phyloP scores from a whole-genome alignment of 2,329 filamentous ascomycete species.

The Epichloe scottii region DNA sequence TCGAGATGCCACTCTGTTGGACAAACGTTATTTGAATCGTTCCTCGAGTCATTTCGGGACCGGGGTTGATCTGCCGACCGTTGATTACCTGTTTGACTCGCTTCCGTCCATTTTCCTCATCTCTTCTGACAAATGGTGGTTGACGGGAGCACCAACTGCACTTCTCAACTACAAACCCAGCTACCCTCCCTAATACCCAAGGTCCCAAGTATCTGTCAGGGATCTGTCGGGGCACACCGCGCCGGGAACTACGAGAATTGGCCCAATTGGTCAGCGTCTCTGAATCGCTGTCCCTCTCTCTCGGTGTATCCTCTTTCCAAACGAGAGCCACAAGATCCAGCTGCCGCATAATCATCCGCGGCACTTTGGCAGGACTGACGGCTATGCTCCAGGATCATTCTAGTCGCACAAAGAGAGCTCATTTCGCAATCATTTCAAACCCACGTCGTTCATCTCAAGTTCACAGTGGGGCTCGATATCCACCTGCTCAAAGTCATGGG shows the following conservation, averaged over 20 bases:
- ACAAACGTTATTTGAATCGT: not conserved
- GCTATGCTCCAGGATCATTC: not conserved
- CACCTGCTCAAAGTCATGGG: not conserved
- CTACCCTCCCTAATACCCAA: not conserved
- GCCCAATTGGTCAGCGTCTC: not conserved
- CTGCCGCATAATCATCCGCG: not conserved
- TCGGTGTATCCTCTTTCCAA: not conserved
- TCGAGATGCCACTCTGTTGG: too few species aligned
- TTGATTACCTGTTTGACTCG: not conserved
- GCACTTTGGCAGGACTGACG: not conserved
- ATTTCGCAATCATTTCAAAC: not conserved
- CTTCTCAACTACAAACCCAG: not conserved
- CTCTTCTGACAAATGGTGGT: not conserved
- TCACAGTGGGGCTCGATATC: not conserved
- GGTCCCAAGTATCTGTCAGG: not conserved
- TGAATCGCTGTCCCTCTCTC: not conserved
- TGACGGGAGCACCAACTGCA: not conserved
- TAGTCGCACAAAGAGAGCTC: not conserved
- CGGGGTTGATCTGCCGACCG: not conserved
- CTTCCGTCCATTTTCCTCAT: not conserved
- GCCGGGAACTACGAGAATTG: not conserved
- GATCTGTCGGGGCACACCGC: not conserved
- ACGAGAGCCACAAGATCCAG: not conserved
- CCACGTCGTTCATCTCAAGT: not conserved
- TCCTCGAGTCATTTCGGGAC: not conserved